Percentiles rank a stretch among this genome's conserved stretches.
phyloP scores from a whole-genome alignment of 805 yeast genomes.

The Teunomyces aglyptinius region DNA sequence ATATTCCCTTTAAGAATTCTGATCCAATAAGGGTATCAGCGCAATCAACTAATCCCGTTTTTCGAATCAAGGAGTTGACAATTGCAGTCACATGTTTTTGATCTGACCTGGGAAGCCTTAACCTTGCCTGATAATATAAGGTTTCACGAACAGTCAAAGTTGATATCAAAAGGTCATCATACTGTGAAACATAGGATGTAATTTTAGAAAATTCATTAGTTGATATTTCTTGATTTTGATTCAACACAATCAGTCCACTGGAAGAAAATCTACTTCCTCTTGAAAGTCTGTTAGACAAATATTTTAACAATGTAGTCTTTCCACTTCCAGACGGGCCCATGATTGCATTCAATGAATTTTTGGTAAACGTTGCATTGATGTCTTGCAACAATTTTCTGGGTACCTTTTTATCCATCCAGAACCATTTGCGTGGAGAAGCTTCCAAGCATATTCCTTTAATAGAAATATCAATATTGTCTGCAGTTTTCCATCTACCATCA shows the following conservation, averaged over 20 bases:
- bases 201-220: conserved; percentile 16
- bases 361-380: conserved; percentile 29
- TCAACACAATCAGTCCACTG: conserved; percentile 15
- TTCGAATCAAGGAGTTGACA: conserved; percentile 17
- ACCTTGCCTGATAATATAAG: conserved; percentile 22
- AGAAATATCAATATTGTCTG: background rate
- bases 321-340: conserved; percentile 51
- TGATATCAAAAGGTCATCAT: conserved; percentile 21
- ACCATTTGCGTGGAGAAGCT: background rate
- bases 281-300: conserved; percentile 20
- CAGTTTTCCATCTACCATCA: background rate
- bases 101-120: conserved; percentile 19
- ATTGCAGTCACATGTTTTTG: conserved; percentile 16
- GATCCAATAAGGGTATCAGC: conserved; percentile 27
- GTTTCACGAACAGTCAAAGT: conserved; percentile 28
- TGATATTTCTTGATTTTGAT: conserved; percentile 14
- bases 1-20: conserved; percentile 21
- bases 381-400: conserved; percentile 22
- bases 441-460: conserved; percentile 16
- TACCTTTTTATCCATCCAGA: conserved; percentile 1
- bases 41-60: conserved; percentile 24
- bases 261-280: conserved; percentile 12
- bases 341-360: conserved; percentile 37
- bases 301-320: conserved; percentile 40
- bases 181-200: conserved; percentile 25